Percentiles rank a stretch among this genome's conserved stretches.
Conservation (phyloP, 768 basidiomycete species). For the Lactarius vividus region DNA sequence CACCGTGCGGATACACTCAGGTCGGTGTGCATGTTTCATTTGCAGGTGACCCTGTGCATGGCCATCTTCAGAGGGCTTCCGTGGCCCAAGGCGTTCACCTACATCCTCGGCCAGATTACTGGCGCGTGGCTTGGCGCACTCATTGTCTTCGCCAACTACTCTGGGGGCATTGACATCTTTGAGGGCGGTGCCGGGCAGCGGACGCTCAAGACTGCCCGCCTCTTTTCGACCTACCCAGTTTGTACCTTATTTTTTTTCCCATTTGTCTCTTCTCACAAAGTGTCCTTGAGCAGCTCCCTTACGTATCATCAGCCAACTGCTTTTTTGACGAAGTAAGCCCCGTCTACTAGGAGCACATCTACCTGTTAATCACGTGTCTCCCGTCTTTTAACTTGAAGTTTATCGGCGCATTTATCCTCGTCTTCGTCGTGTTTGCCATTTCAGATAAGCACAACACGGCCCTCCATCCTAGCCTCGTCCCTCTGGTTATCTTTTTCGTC, state of each 20-base stretch:
- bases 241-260: slow-evolving; percentile 26
- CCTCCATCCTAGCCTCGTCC: slow-evolving; percentile 49
- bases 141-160: slow-evolving; percentile 60
- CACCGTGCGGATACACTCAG: neutral
- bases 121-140: slow-evolving; percentile 60
- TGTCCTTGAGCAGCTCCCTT: slow-evolving; percentile 34
- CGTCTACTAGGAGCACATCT: no score
- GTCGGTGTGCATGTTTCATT: neutral
- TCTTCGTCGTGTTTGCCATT: slow-evolving; percentile 52
- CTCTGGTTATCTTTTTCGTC: slow-evolving; percentile 53
- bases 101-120: slow-evolving; percentile 59
- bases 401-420: slow-evolving; percentile 52
- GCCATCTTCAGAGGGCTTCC: slow-evolving; percentile 72
- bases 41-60: slow-evolving; percentile 64
- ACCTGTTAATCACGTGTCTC: neutral
- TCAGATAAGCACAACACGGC: slow-evolving; percentile 52
- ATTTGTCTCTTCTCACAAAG: neutral
- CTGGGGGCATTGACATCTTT: slow-evolving; percentile 59
- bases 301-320: slow-evolving; percentile 42
- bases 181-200: slow-evolving; percentile 56
- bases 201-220: slow-evolving; percentile 53
- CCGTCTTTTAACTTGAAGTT: slow-evolving; percentile 38
- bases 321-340: slow-evolving; percentile 46
- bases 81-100: slow-evolving; percentile 74
- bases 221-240: slow-evolving; percentile 65